Conservation (phyloP, 169 alveolate species). For the Cryptosporidium tyzzeri region DNA sequence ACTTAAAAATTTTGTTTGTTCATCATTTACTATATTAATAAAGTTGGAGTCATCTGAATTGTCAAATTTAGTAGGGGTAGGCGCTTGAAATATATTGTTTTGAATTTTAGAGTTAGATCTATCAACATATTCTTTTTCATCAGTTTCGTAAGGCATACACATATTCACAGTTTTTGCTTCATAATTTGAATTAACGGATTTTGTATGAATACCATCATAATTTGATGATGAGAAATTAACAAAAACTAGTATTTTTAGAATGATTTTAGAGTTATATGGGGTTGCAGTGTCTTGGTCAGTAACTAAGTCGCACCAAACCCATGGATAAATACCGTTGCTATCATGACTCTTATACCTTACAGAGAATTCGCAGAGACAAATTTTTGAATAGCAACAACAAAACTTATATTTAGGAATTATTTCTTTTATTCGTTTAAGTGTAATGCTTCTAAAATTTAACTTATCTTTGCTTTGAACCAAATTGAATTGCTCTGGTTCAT, state of each 20-base stretch:
- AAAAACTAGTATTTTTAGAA: slow-evolving; percentile 52
- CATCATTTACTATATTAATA: not conserved
- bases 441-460: not conserved
- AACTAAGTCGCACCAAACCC: slow-evolving; percentile 69
- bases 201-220: not conserved
- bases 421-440: slow-evolving; percentile 35
- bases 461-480: slow-evolving; percentile 1
- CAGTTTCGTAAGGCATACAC: not conserved
- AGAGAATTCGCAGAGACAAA: slow-evolving; percentile 26
- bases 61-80: not conserved
- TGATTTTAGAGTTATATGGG: slow-evolving; percentile 23
- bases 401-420: slow-evolving; percentile 49
- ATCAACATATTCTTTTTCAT: not conserved
- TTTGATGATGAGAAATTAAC: not conserved
- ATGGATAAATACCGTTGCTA: slow-evolving; percentile 37
- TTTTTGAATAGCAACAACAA: slow-evolving; percentile 39
- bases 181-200: not conserved
- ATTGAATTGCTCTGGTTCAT: not conserved
- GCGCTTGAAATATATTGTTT: not conserved
- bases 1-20: not conserved
- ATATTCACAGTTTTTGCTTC: not conserved
- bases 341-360: slow-evolving; percentile 63
- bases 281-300: slow-evolving; percentile 10
- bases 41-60: not conserved
- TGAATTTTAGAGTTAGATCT: not conserved